phyloP scores from a whole-genome alignment of 2,329 filamentous ascomycete genomes.

The Trichoderma oligosporum region DNA sequence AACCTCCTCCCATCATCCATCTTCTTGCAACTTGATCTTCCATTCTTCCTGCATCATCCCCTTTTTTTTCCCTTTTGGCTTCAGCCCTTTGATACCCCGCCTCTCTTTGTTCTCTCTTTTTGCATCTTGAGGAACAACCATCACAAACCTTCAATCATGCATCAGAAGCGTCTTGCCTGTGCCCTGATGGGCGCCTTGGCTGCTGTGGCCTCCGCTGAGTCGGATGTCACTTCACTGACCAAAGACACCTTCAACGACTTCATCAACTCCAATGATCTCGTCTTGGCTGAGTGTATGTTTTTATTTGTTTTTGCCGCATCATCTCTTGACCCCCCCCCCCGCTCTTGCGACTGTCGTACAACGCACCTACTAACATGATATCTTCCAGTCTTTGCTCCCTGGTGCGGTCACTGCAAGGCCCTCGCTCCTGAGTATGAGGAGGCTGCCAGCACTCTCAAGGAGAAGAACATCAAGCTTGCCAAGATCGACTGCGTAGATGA shows the following conservation, averaged over 20 bases:
- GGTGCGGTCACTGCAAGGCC: slow-evolving; percentile 98
- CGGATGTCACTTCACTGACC: slow-evolving; percentile 81
- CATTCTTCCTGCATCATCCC: slow-evolving; percentile 22
- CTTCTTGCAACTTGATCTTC: slow-evolving; percentile 24
- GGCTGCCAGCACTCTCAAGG: slow-evolving; percentile 77
- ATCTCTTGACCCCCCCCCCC: not conserved
- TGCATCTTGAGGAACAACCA: slow-evolving; percentile 16
- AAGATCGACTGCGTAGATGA: slow-evolving; percentile 97
- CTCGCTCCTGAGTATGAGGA: slow-evolving; percentile 90
- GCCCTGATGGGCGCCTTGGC: slow-evolving; percentile 54
- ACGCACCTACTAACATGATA: slow-evolving; percentile 34
- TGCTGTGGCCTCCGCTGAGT: slow-evolving; percentile 60
- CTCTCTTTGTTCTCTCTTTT: not conserved
- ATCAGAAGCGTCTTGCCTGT: slow-evolving; percentile 48
- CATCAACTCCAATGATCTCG: slow-evolving; percentile 78
- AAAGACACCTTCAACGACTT: slow-evolving; percentile 85
- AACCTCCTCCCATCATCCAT: slow-evolving; percentile 32
- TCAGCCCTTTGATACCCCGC: not conserved
- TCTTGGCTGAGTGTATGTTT: slow-evolving; percentile 87
- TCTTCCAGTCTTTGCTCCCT: slow-evolving; percentile 78
- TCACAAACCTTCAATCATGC: slow-evolving; percentile 40
- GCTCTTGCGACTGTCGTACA: not conserved
- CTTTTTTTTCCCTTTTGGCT: slow-evolving; percentile 18
- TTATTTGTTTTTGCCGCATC: not conserved
- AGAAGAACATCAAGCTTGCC: slow-evolving; percentile 79